A percentile compares a stretch with the other conserved stretches of the same genome.
Evolutionary conservation across 2,329 filamentous ascomycete genomes (phyloP).

Genomic region (Berkeleyomyces basicola): DNA sequence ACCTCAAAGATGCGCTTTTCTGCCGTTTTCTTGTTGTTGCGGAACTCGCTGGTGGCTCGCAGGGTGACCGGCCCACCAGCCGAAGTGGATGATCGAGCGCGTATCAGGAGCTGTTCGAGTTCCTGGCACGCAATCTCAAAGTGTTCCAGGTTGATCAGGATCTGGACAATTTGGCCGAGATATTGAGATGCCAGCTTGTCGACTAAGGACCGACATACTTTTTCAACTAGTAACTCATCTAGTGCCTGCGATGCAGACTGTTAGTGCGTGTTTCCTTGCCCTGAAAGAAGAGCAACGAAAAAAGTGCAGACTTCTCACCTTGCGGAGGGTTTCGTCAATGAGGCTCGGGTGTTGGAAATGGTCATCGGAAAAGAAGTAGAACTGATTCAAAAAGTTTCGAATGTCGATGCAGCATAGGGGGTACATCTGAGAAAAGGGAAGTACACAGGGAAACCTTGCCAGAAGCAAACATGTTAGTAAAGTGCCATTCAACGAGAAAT

Average conservation of each 20-base stretch:
- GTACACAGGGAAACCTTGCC: conserved; percentile 70
- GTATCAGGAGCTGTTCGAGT: conserved; percentile 69
- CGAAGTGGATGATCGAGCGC: conserved; percentile 66
- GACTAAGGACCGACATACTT: conserved; percentile 80
- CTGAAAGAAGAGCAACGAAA: not conserved
- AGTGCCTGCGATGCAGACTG: conserved; percentile 42
- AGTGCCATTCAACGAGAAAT: not conserved
- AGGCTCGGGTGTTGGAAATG: conserved; percentile 81
- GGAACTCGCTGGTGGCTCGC: conserved; percentile 71
- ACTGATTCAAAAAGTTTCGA: conserved; percentile 91
- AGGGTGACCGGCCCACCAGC: conserved; percentile 67
- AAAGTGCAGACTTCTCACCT: conserved; percentile 30
- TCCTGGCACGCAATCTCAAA: conserved; percentile 89
- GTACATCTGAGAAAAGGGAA: conserved; percentile 98
- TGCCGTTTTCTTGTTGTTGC: conserved; percentile 81
- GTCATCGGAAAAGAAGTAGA: conserved; percentile 94
- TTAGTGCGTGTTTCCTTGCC: not conserved
- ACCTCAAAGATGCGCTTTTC: conserved; percentile 97
- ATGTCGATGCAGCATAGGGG: conserved; percentile 97
- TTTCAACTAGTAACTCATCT: conserved; percentile 84
- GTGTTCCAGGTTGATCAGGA: conserved; percentile 91
- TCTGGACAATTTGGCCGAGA: conserved; percentile 93
- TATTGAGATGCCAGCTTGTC: conserved; percentile 85
- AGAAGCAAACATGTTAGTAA: conserved; percentile 9
- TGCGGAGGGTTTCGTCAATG: conserved; percentile 80